A percentile compares a stretch with the other conserved stretches of the same genome.
phyloP scores from a whole-genome alignment of 768 basidiomycete genomes.

The Strobilomyces confusus region DNA sequence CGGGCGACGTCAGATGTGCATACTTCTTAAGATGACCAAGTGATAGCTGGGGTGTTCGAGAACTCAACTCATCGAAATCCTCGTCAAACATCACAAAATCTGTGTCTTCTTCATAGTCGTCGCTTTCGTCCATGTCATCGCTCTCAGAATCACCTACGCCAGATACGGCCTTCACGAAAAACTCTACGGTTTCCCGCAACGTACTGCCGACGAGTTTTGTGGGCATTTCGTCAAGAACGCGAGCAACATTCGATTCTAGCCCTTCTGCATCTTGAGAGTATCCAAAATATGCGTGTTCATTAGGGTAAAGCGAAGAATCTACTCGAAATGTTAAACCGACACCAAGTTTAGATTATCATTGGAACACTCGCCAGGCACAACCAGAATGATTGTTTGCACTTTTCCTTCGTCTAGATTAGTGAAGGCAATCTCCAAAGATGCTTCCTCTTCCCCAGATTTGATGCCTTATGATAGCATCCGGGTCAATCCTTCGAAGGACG shows the following conservation, averaged over 20 bases:
- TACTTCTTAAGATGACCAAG: constrained; percentile 6
- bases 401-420: constrained; percentile 4
- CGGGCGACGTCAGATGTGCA: not conserved
- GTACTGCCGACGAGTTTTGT: constrained; percentile 38
- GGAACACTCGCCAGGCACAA: constrained; percentile 44
- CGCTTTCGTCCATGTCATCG: constrained; percentile 34
- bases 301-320: constrained; percentile 70
- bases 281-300: constrained; percentile 52
- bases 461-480: constrained; percentile 36
- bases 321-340: not conserved
- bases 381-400: constrained; percentile 33
- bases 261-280: constrained; percentile 45
- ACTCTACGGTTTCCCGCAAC: constrained; percentile 43
- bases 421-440: constrained; percentile 51
- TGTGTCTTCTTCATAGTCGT: constrained; percentile 28
- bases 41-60: not conserved
- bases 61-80: not conserved
- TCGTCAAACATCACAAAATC: constrained; percentile 19
- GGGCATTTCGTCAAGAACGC: constrained; percentile 43
- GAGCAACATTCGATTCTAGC: constrained; percentile 37
- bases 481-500: not conserved
- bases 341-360: too few species aligned
- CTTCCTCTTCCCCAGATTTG: constrained; percentile 59
- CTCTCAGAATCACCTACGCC: constrained; percentile 35
- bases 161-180: constrained; percentile 33